Evolutionary conservation across 2,329 filamentous ascomycete species (phyloP).

Genomic region (Periconia macrospinosa): DNA sequence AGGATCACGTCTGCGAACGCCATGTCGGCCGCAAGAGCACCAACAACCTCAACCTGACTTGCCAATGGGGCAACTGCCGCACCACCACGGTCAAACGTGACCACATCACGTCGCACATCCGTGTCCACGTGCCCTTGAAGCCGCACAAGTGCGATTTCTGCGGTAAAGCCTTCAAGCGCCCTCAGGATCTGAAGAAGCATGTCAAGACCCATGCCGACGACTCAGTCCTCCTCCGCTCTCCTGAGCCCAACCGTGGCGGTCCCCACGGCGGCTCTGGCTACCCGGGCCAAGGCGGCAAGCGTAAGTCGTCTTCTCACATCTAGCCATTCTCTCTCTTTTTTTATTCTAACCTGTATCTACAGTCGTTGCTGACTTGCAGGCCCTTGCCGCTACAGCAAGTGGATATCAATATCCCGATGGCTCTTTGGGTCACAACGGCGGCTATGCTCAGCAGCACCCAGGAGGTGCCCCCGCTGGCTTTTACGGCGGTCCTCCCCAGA

Average conservation of each 20-base stretch:
- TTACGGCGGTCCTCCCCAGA: conserved; percentile 58
- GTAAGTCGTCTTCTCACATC: conserved; percentile 31
- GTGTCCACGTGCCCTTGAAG: conserved; percentile 97
- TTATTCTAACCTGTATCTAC: conserved; percentile 38
- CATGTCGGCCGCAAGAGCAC: conserved; percentile 99
- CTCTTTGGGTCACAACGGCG: conserved; percentile 37
- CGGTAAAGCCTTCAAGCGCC: conserved; percentile 97
- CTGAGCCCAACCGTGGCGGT: conserved; percentile 58
- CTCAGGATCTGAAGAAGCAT: conserved; percentile 98
- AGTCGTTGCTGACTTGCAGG: conserved; percentile 52
- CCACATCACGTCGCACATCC: conserved; percentile 98
- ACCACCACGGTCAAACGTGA: conserved; percentile 98
- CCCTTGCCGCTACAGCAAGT: conserved; percentile 52
- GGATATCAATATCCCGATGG: conserved; percentile 52
- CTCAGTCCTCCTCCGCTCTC: conserved; percentile 71
- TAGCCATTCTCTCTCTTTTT: conserved; percentile 14
- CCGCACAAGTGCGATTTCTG: conserved; percentile 99
- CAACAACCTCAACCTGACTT: conserved; percentile 96
- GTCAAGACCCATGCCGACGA: conserved; percentile 99
- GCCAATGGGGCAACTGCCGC: conserved; percentile 94
- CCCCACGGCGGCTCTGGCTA: conserved; percentile 40
- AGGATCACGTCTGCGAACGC: conserved; percentile 98
- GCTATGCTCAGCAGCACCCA: conserved; percentile 55
- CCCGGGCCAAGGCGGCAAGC: conserved; percentile 41
- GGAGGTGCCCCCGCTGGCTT: conserved; percentile 50